Evolutionary conservation across 1,284 basidiomycete genomes (phyloP).

Genomic region (Cutaneotrichosporon cutaneum): DNA sequence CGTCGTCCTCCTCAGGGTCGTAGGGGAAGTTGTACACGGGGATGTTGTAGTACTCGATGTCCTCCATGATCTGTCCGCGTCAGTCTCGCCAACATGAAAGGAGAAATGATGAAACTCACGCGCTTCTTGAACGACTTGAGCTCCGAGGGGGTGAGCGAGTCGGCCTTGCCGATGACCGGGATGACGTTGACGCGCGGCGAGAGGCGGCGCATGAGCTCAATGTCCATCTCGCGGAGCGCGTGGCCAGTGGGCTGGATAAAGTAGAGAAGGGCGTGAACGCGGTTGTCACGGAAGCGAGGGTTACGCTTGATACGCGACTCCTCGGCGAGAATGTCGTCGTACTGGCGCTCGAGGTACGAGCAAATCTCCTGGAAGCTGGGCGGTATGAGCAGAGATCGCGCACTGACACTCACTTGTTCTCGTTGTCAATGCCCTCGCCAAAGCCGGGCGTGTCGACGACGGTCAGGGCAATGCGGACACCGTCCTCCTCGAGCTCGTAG

Average conservation of each 20-base stretch:
- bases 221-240: conserved; percentile 95
- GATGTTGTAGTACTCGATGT: conserved; percentile 97
- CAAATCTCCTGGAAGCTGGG: conserved; percentile 92
- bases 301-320: conserved; percentile 99
- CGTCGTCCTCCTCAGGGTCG: conserved; percentile 98
- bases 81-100: not conserved
- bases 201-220: conserved; percentile 94
- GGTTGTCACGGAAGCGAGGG: conserved; percentile 97
- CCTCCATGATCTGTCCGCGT: conserved; percentile 83
- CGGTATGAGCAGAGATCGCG: not conserved
- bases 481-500: conserved; percentile 98
- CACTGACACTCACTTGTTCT: conserved; percentile 76
- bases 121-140: conserved; percentile 94
- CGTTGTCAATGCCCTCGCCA: conserved; percentile 98
- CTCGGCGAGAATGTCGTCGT: conserved; percentile 97
- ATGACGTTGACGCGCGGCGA: conserved; percentile 98
- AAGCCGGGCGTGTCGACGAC: conserved; percentile 99
- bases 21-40: conserved; percentile 99
- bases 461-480: conserved; percentile 94
- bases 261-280: conserved; percentile 93
- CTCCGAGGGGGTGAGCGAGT: conserved; percentile 88
- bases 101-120: conserved; percentile 57
- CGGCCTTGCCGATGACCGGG: conserved; percentile 96
- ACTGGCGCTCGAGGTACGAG: conserved; percentile 96
- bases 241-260: conserved; percentile 95